These are phyloP conservation scores for Colletotrichum sp. DNA, from an alignment of 2,329 filamentous ascomycete species.

Conservation along the genomic window DNA sequence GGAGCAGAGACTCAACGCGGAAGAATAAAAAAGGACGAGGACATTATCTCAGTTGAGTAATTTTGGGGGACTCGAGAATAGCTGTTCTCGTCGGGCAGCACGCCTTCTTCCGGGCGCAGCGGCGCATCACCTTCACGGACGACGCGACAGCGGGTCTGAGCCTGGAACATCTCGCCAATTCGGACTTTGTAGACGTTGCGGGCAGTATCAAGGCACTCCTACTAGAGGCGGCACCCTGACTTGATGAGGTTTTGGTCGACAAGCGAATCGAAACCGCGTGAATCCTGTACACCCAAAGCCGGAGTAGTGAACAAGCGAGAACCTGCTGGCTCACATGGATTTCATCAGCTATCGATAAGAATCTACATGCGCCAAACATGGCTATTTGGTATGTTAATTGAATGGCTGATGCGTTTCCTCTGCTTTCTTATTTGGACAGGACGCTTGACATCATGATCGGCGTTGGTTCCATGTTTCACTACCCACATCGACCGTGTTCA, in stretches of 20 bases:
- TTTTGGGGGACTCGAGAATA: not conserved
- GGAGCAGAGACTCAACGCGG: not conserved
- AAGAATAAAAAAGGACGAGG: fast-evolving
- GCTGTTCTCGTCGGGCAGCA: fast-evolving
- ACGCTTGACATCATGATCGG: not conserved
- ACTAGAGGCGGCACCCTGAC: not conserved
- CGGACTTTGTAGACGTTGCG: not conserved
- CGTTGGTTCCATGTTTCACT: not conserved
- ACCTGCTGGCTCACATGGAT: not conserved
- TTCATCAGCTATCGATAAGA: not conserved
- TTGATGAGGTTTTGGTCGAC: not conserved
- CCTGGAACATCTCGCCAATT: not conserved
- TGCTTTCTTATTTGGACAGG: not conserved
- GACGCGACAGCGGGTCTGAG: fast-evolving
- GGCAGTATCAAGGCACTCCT: not conserved
- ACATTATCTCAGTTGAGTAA: fast-evolving
- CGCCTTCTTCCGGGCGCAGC: not conserved
- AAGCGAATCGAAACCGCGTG: not conserved
- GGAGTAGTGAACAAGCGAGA: not conserved
- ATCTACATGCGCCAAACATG: not conserved
- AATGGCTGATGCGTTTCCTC: not conserved
- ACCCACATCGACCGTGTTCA: not conserved
- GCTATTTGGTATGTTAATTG: not conserved
- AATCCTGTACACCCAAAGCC: not conserved
- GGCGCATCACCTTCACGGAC: not conserved